phyloP scores from a whole-genome alignment of 2,329 filamentous ascomycete genomes.

The Ambrosiella beaveri region DNA sequence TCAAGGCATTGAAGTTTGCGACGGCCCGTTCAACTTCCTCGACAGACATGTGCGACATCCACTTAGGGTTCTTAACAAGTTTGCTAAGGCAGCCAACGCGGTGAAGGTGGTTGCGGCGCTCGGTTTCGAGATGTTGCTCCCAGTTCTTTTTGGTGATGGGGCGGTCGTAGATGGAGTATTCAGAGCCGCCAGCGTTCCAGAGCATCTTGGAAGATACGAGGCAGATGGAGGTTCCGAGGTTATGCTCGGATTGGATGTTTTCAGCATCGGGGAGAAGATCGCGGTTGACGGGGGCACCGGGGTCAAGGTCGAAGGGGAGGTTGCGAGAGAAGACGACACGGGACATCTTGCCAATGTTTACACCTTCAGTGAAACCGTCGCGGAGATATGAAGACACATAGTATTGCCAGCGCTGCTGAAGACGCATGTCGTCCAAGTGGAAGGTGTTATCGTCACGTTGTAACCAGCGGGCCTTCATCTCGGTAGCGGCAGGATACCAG shows the following conservation, averaged over 20 bases:
- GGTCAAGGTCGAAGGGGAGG: conserved; percentile 43
- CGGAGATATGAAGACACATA: conserved; percentile 88
- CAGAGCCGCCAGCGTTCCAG: conserved; percentile 53
- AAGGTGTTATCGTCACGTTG: conserved; percentile 58
- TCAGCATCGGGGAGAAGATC: conserved; percentile 34
- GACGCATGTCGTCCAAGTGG: conserved; percentile 75
- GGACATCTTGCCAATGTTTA: conserved; percentile 45
- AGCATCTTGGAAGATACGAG: conserved; percentile 64
- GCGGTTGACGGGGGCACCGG: conserved; percentile 31
- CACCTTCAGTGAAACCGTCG: conserved; percentile 71
- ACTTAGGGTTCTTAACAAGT: conserved; percentile 64
- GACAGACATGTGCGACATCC: conserved; percentile 63
- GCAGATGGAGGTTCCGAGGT: conserved; percentile 55
- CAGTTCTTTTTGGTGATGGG: conserved; percentile 49
- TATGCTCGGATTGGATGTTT: conserved; percentile 43
- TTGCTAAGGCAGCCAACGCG: conserved; percentile 58
- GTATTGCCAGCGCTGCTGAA: conserved; percentile 75
- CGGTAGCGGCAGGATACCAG: conserved; percentile 27
- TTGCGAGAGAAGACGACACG: conserved; percentile 57
- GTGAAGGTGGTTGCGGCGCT: conserved; percentile 40
- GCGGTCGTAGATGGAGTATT: conserved; percentile 57
- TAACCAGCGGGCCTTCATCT: conserved; percentile 42
- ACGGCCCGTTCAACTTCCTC: conserved; percentile 61
- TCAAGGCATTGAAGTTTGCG: conserved; percentile 30
- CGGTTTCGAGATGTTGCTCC: conserved; percentile 28